Evolutionary conservation across 192 early-diverging fungal genomes (phyloP).

Genomic region (Chytriomyces sp.): DNA sequence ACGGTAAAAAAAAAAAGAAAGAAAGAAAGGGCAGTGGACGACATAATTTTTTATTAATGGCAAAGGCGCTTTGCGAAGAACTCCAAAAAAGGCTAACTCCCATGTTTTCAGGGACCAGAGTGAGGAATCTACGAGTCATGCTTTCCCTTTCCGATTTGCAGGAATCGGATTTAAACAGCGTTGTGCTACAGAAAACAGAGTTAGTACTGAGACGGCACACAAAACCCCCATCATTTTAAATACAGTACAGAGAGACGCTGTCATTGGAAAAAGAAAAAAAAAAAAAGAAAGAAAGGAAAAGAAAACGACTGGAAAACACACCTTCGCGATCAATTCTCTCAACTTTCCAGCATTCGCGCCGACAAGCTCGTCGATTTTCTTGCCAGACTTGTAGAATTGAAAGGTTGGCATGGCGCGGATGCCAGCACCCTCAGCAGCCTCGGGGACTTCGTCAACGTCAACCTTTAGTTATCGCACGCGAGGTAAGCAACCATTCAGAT

Average conservation of each 20-base stretch:
- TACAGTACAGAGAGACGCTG: not conserved
- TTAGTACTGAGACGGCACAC: not conserved
- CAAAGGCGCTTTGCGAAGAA: too few species aligned
- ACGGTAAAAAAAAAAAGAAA: not conserved
- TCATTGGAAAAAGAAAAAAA: slow-evolving; percentile 1
- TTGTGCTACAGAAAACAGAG: not conserved
- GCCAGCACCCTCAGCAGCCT: slow-evolving; percentile 51
- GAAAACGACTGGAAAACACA: not conserved
- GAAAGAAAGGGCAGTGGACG: not conserved
- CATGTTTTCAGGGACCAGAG: too few species aligned
- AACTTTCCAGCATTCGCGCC: slow-evolving; percentile 81
- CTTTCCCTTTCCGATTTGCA: not conserved
- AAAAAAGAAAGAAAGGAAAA: not conserved
- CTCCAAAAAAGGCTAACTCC: too few species aligned
- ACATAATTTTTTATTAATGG: too few species aligned
- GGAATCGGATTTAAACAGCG: not conserved
- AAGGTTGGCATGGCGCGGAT: slow-evolving; percentile 83
- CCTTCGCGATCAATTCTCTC: slow-evolving; percentile 69
- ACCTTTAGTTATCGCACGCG: slow-evolving; percentile 38
- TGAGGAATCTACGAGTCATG: not conserved
- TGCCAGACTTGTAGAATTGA: slow-evolving; percentile 78
- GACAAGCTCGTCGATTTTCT: slow-evolving; percentile 75
- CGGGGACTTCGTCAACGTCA: slow-evolving; percentile 63
- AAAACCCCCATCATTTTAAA: not conserved
- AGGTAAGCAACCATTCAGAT: too few species aligned